A percentile compares a stretch with the other conserved stretches of the same genome.
These are phyloP conservation scores for Wickerhamomyces bisporus DNA, from an alignment of 805 yeast species.

Conservation along the genomic window DNA sequence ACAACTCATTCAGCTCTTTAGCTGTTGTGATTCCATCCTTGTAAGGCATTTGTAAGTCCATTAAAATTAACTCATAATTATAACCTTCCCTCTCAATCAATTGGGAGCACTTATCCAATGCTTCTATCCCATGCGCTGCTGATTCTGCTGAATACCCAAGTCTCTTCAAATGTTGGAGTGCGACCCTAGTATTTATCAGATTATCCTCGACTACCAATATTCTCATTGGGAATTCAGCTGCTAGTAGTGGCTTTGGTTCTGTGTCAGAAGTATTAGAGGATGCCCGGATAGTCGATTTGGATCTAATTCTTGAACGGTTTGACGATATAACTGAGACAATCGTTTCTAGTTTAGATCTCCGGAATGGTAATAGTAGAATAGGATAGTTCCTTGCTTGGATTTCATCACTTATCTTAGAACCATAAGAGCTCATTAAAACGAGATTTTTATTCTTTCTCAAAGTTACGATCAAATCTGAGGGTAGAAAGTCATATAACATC, in stretches of 20 bases:
- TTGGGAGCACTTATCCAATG: conserved; percentile 82
- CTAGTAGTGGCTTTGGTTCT: conserved; percentile 1
- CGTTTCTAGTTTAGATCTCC: conserved; percentile 7
- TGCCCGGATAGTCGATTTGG: not conserved
- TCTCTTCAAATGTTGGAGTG: conserved; percentile 65
- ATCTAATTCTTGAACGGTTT: not conserved
- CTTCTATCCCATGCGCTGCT: conserved; percentile 89
- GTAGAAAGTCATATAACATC: conserved; percentile 6
- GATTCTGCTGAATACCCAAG: conserved; percentile 48
- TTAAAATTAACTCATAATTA: conserved; percentile 85
- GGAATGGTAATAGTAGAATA: conserved; percentile 15
- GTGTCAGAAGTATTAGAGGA: not conserved
- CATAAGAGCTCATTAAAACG: conserved; percentile 13
- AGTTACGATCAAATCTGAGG: not conserved
- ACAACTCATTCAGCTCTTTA: conserved; percentile 53
- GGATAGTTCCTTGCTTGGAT: conserved; percentile 5
- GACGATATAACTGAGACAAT: conserved; percentile 2
- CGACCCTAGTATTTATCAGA: conserved; percentile 66
- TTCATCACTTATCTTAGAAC: conserved; percentile 4
- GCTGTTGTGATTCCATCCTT: conserved; percentile 93
- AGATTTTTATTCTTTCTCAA: conserved; percentile 1
- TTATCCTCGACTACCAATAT: conserved; percentile 94
- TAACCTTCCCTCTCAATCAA: conserved; percentile 39
- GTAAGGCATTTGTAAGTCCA: conserved; percentile 95
- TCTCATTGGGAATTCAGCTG: conserved; percentile 32